phyloP scores from a whole-genome alignment of 495 filamentous ascomycete species.

The Neurospora intermedia region DNA sequence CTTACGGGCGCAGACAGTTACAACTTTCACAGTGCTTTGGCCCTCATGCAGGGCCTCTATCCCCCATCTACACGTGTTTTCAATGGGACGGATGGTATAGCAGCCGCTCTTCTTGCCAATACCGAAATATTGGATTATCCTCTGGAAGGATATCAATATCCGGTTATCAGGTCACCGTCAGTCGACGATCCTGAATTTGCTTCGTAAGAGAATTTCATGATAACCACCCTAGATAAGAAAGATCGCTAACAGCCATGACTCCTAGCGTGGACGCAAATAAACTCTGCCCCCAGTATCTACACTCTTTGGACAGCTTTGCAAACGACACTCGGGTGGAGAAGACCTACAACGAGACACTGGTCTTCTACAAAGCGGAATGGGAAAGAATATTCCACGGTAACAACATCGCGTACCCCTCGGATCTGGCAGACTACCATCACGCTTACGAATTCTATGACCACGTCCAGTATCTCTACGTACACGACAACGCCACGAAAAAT shows the following conservation, averaged over 20 bases:
- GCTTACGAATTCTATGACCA: slow-evolving; percentile 36
- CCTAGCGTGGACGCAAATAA: slow-evolving; percentile 24
- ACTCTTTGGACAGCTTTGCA: slow-evolving; percentile 16
- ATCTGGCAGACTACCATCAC: slow-evolving; percentile 25
- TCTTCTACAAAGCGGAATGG: slow-evolving; percentile 27
- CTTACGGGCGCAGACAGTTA: slow-evolving; percentile 23
- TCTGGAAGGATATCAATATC: slow-evolving; percentile 33
- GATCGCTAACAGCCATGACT: not conserved
- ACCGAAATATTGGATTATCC: slow-evolving; percentile 26
- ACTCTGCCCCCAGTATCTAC: slow-evolving; percentile 19
- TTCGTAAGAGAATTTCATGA: slow-evolving; percentile 13
- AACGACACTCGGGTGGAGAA: slow-evolving; percentile 9
- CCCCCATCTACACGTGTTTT: slow-evolving; percentile 23
- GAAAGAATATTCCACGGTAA: slow-evolving; percentile 14
- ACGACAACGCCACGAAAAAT: slow-evolving; percentile 17
- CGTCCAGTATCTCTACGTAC: slow-evolving; percentile 27
- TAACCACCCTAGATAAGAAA: not conserved
- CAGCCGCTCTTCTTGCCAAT: slow-evolving; percentile 19
- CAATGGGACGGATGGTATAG: slow-evolving; percentile 19
- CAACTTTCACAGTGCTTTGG: slow-evolving; percentile 23
- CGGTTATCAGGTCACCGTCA: slow-evolving; percentile 21
- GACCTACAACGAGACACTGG: slow-evolving; percentile 16
- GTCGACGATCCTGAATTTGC: slow-evolving; percentile 23
- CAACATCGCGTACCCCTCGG: slow-evolving; percentile 10
- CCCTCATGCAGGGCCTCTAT: slow-evolving; percentile 35